These are phyloP conservation scores for Myotisia sp. DNA, from an alignment of 2,329 filamentous ascomycete species.

Conservation along the genomic window DNA sequence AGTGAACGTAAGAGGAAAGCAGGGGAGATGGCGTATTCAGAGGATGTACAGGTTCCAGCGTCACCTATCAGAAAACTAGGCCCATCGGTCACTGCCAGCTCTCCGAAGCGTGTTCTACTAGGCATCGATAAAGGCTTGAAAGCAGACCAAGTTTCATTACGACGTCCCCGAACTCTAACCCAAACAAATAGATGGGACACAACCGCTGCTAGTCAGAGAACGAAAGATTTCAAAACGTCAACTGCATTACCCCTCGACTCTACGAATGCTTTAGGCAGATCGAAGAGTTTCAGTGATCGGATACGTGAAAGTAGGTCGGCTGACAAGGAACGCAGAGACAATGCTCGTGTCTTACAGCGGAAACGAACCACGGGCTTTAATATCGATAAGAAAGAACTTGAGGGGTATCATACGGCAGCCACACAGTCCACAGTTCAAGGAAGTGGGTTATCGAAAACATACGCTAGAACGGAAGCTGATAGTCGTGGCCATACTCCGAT, in stretches of 20 bases:
- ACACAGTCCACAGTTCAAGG: constrained; percentile 12
- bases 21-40: constrained; percentile 12
- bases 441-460: not conserved
- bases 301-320: constrained; percentile 51
- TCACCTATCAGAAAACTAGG: constrained; percentile 46
- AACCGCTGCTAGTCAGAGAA: not conserved
- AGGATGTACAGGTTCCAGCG: constrained; percentile 58
- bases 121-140: constrained; percentile 82
- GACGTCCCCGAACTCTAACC: constrained; percentile 40
- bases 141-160: constrained; percentile 71
- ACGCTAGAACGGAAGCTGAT: not conserved
- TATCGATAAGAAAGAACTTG: constrained; percentile 30
- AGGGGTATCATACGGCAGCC: constrained; percentile 27
- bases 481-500: too few relatives aligned
- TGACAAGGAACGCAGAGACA: constrained; percentile 27
- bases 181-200: not conserved
- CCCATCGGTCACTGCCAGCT: constrained; percentile 43
- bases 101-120: constrained; percentile 63
- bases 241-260: not conserved
- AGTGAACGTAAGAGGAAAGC: constrained; percentile 13
- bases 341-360: constrained; percentile 23
- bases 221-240: constrained; percentile 1
- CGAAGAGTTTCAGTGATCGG: constrained; percentile 68
- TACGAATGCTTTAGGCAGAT: constrained; percentile 11
- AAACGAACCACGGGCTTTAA: constrained; percentile 32